Percentiles rank a stretch among this genome's conserved stretches.
Evolutionary conservation across 306 rosid species (phyloP).

Genomic region (Medicago truncatula): MtrunA17r5.0-ANR NC_053042.1:31404501-31405000

Average conservation of each 20-base stretch:
- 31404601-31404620: constrained; percentile 37
- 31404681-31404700: constrained; percentile 32
- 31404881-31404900: no score
- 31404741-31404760: no score
- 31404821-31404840: no score
- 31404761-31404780: no score
- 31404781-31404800: no score
- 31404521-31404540: not conserved
- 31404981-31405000: constrained; percentile 1
- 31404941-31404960: constrained; percentile 33
- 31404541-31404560: not conserved
- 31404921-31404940: constrained; percentile 10
- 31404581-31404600: constrained; percentile 36
- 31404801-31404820: no score
- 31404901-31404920: not conserved
- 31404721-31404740: not conserved
- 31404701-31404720: constrained; percentile 20
- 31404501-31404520: constrained; percentile 12
- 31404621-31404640: constrained; percentile 5
- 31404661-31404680: constrained; percentile 27
- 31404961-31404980: constrained; percentile 10
- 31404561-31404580: constrained; percentile 24
- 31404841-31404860: no score
- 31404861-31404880: no score
- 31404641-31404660: constrained; percentile 1